phyloP scores from a whole-genome alignment of 306 rosid species.

The Casuarina glauca region DNA sequence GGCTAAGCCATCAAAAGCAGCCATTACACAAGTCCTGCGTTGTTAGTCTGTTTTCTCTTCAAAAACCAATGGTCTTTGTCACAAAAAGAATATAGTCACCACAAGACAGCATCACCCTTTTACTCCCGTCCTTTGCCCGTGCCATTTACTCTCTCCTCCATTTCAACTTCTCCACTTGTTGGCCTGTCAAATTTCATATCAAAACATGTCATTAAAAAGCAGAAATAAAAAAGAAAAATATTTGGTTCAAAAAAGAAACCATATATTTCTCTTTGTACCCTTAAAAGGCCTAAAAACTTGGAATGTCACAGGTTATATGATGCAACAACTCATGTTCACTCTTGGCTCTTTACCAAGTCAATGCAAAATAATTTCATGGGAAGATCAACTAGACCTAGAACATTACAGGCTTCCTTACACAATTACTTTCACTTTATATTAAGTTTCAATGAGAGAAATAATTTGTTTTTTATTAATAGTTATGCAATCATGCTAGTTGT shows the following conservation, averaged over 20 bases:
- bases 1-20: neutral
- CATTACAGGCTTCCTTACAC: no score
- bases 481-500: no score
- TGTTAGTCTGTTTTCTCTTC: neutral
- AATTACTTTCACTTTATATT: no score
- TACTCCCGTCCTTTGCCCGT: neutral
- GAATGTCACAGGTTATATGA: neutral
- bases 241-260: neutral
- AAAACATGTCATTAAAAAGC: slow-evolving; percentile 2
- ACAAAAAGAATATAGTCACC: neutral
- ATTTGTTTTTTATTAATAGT: no score
- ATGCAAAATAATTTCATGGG: no score
- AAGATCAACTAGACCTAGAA: no score
- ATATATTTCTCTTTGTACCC: neutral
- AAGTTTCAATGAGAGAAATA: no score
- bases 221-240: neutral
- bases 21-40: neutral
- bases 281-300: neutral
- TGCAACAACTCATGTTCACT: neutral
- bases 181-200: slow-evolving; percentile 6
- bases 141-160: neutral
- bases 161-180: slow-evolving; percentile 13
- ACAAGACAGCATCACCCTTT: neutral
- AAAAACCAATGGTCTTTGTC: neutral
- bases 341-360: no score